Base-by-base conservation (phyloP, 2,329 filamentous ascomycete genomes). In the Myrmaecium sp. region DNA sequence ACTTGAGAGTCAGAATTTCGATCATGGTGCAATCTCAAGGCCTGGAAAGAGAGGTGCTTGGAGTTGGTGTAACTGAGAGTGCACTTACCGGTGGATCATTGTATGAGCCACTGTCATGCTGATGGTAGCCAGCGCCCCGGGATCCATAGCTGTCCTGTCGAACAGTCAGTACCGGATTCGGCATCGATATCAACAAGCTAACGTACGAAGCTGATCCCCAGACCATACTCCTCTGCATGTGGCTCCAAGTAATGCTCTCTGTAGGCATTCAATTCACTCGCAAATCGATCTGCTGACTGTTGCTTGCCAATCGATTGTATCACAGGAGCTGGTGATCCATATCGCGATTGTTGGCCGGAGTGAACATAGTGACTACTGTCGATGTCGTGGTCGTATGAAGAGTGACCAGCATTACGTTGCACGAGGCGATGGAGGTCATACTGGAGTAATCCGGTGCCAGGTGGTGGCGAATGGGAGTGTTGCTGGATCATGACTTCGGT, bases 371-470 rank as follows among this genome's bases (percentile, higher is more conserved):
- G 25, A 20, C 43, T 33, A 14, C 40, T 43, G 32, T 42, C 43
- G 8, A 33, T 27, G 28, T 52, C 46, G 28, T 52, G 51, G 14
- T 52, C 39, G 37, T 51, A n/a, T 31, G 26, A 51, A 21, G 41
- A 44, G 16, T 42, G 41, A 27, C 41, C 46, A 30, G 48, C 46
- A 36, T 54, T 58, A 42, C 57, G 57, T 37, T 53, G 48, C 23
- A 51, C 52, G 33, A 60, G 39, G 28, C 52, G 52, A 21, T 51
- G 48, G 17, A 59, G 41, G 24, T 48, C 47, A 27, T 49, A 47
- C 14, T 47, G 45, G 16, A 46, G 41, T 10, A 52, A 44, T 15
- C 33, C 31, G 24, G 38, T 38, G 27, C 36, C 35, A 33, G 35
- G 42, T 17, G 49, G 49, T 29, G 49, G 49, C 15, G 47, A 52